Conservation (phyloP, 768 basidiomycete species). For the Sistotremastrum niveocremeum region DNA sequence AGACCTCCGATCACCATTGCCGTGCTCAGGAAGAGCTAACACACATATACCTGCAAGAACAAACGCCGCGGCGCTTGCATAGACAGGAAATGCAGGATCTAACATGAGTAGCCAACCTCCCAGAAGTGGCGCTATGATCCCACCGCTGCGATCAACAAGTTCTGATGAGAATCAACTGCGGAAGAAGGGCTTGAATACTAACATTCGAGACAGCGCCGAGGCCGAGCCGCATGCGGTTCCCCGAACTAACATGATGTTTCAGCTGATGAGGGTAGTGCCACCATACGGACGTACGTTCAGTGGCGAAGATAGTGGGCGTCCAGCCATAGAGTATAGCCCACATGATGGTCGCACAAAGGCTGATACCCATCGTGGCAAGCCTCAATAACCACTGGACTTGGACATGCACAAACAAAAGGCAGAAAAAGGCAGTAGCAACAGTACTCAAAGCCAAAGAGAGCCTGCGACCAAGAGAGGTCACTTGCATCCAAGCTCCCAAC, state of each 20-base stretch:
- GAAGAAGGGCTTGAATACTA: constrained; percentile 15
- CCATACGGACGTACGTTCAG: constrained; percentile 35
- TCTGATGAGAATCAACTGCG: not conserved
- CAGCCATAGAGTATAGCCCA: constrained; percentile 27
- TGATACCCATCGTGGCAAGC: constrained; percentile 61
- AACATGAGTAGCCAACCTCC: constrained; percentile 63
- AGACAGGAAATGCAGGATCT: constrained; percentile 59
- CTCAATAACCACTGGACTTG: constrained; percentile 44
- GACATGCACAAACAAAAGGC: constrained; percentile 52
- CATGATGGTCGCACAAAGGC: constrained; percentile 54
- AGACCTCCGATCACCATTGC: too few species aligned
- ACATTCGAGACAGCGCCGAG: constrained; percentile 77
- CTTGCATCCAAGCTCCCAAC: constrained; percentile 80
- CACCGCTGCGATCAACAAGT: constrained; percentile 39
- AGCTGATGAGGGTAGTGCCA: not conserved
- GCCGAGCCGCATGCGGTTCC: constrained; percentile 85
- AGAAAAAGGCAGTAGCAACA: constrained; percentile 62
- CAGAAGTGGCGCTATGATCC: constrained; percentile 76
- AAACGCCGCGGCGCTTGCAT: constrained; percentile 57
- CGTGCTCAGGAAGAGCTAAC: constrained; percentile 25
- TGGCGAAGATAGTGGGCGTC: constrained; percentile 82
- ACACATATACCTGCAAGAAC: constrained; percentile 48
- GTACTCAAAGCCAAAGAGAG: constrained; percentile 67
- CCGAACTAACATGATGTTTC: constrained; percentile 34
- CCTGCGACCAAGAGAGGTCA: constrained; percentile 49